Conservation (phyloP, 805 yeast genomes). For the Sugiyamaella americana region DNA sequence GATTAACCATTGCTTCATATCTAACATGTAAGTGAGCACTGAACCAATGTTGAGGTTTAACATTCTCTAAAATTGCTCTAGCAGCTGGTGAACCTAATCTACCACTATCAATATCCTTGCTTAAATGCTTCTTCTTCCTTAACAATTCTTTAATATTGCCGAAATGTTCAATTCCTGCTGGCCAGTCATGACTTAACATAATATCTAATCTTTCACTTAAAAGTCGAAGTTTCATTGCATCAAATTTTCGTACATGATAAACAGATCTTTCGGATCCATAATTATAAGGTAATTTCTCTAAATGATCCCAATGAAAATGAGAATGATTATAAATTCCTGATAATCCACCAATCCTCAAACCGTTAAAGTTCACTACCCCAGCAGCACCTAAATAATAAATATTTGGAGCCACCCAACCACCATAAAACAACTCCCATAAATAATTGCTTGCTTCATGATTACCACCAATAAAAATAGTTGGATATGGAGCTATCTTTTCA, state of each 20-base stretch:
- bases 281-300: slow-evolving; percentile 46
- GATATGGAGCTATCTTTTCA: slow-evolving; percentile 54
- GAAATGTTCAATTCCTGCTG: slow-evolving; percentile 60
- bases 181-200: slow-evolving; percentile 91
- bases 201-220: slow-evolving; percentile 44
- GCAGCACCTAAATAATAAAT: slow-evolving; percentile 79
- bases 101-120: slow-evolving; percentile 51
- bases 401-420: slow-evolving; percentile 91
- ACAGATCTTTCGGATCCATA: slow-evolving; percentile 46
- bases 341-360: slow-evolving; percentile 70
- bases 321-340: slow-evolving; percentile 72
- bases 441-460: slow-evolving; percentile 89
- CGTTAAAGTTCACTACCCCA: slow-evolving; percentile 68
- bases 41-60: slow-evolving; percentile 73
- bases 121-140: slow-evolving; percentile 58
- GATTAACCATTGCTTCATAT: slow-evolving; percentile 52
- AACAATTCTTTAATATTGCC: slow-evolving; percentile 56
- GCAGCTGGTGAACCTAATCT: slow-evolving; percentile 69
- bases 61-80: slow-evolving; percentile 43
- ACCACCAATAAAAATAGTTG: slow-evolving; percentile 86
- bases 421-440: slow-evolving; percentile 62
- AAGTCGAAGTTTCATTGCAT: slow-evolving; percentile 48
- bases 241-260: slow-evolving; percentile 66
- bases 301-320: slow-evolving; percentile 41
- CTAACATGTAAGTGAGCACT: slow-evolving; percentile 83